Evolutionary conservation across 257 asterid species (phyloP).

Genomic region (Solanum etuberosum): DNA sequence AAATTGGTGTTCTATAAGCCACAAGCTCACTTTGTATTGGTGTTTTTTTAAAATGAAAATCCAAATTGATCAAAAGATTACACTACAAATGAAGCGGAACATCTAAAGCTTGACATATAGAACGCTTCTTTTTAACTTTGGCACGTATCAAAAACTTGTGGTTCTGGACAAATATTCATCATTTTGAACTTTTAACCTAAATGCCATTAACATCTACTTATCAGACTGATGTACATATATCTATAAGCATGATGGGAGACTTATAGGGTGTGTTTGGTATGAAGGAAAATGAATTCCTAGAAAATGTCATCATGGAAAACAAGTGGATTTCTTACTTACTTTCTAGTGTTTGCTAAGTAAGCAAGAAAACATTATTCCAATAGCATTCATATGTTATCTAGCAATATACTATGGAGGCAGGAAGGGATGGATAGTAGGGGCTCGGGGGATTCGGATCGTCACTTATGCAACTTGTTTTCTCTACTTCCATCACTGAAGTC

Average conservation of each 20-base stretch:
- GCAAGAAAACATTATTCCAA: background rate
- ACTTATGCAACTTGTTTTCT: background rate
- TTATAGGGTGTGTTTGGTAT: background rate
- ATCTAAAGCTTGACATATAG: background rate
- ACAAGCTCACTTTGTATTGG: background rate
- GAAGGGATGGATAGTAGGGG: background rate
- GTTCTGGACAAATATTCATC: background rate
- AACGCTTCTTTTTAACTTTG: background rate
- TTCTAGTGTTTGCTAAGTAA: background rate
- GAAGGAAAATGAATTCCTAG: background rate
- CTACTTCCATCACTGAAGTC: background rate
- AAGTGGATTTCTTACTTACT: background rate
- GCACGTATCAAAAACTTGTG: background rate
- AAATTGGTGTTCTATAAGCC: background rate
- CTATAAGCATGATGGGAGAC: background rate
- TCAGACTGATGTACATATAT: background rate
- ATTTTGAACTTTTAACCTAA: background rate
- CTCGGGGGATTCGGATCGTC: background rate
- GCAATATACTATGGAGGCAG: background rate
- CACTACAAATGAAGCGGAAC: background rate
- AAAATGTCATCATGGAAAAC: background rate
- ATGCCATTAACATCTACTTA: background rate
- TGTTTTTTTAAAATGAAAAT: background rate
- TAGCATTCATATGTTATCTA: background rate
- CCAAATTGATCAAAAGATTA: background rate